Conservation (phyloP, 805 yeast species). For the Wickerhamomyces bisporus region DNA sequence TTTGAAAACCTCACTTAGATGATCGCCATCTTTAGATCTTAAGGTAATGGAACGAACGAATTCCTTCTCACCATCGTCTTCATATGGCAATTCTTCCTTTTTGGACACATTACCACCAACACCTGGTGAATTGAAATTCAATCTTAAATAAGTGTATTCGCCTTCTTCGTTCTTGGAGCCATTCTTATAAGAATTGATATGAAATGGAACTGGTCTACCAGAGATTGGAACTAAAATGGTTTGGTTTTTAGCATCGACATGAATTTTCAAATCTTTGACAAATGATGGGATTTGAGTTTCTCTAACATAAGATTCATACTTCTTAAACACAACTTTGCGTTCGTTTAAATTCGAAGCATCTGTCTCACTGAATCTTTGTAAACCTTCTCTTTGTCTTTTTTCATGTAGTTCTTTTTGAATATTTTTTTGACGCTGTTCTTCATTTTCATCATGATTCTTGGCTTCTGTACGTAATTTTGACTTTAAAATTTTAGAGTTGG, state of each 20-base stretch:
- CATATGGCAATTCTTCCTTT: conserved; percentile 83
- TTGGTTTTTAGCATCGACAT: conserved; percentile 83
- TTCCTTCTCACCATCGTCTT: conserved; percentile 78
- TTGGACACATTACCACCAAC: conserved; percentile 64
- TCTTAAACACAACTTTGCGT: conserved; percentile 71
- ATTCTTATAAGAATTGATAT: conserved; percentile 87
- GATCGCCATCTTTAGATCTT: conserved; percentile 84
- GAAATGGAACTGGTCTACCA: conserved; percentile 98
- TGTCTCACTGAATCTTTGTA: conserved; percentile 73
- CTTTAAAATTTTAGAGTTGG: conserved; percentile 62
- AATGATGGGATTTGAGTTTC: conserved; percentile 86
- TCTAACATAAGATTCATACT: conserved; percentile 89
- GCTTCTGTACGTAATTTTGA: conserved; percentile 77
- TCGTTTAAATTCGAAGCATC: conserved; percentile 62
- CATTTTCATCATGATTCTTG: conserved; percentile 66
- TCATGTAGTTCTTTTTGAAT: conserved; percentile 81
- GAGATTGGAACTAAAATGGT: conserved; percentile 85
- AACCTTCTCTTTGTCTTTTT: conserved; percentile 81
- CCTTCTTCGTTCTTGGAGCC: conserved; percentile 97
- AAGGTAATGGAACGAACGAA: conserved; percentile 83
- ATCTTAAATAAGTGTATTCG: conserved; percentile 82
- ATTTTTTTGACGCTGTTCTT: conserved; percentile 75
- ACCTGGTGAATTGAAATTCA: conserved; percentile 93
- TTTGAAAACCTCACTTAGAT: conserved; percentile 85
- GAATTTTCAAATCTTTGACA: conserved; percentile 79